Evolutionary conservation across 2,329 filamentous ascomycete genomes (phyloP).

Genomic region (Scleromitrula shiraiana): DNA sequence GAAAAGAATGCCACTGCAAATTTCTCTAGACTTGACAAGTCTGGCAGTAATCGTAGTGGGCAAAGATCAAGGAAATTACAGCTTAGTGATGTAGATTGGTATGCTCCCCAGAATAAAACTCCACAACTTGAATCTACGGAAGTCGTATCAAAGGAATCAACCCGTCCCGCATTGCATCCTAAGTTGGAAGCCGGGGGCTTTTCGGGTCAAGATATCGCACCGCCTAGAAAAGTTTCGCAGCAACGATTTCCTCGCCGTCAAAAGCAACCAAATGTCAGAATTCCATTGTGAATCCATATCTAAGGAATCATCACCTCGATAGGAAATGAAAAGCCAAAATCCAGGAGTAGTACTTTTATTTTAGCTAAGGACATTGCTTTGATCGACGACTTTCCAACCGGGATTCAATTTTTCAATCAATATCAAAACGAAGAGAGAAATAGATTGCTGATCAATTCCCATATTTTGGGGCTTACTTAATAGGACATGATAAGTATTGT

Average conservation of each 20-base stretch:
- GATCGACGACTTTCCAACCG: no score
- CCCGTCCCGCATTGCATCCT: not conserved
- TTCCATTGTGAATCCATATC: no score
- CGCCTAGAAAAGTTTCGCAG: slow-evolving; percentile 3
- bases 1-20: slow-evolving; percentile 41
- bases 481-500: slow-evolving; percentile 12
- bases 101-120: slow-evolving; percentile 35
- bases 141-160: not conserved
- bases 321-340: not conserved
- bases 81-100: slow-evolving; percentile 97
- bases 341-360: not conserved
- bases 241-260: no score
- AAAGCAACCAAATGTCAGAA: no score
- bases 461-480: slow-evolving; percentile 1
- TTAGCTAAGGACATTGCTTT: no score
- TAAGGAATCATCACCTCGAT: not conserved
- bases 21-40: slow-evolving; percentile 30
- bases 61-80: slow-evolving; percentile 87
- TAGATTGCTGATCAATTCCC: slow-evolving; percentile 10
- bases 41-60: slow-evolving; percentile 43
- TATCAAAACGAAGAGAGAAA: not conserved
- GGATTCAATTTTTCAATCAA: not conserved
- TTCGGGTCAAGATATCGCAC: not conserved
- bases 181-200: not conserved
- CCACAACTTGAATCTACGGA: slow-evolving; percentile 15